phyloP scores from a whole-genome alignment of 2,329 filamentous ascomycete genomes.

The Lecanicillium sp. region DNA sequence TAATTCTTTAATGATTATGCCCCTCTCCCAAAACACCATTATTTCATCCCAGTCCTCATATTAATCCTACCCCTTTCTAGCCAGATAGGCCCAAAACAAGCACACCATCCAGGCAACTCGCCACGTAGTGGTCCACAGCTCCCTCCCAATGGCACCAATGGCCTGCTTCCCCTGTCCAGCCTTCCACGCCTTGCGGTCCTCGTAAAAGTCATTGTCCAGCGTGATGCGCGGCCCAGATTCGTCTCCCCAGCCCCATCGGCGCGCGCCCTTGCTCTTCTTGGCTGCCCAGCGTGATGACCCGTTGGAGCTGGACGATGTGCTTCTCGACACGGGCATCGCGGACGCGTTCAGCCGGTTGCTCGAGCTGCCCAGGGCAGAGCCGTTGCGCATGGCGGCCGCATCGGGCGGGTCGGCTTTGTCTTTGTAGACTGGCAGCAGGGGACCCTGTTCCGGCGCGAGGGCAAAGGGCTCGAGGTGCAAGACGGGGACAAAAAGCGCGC shows the following conservation, averaged over 20 bases:
- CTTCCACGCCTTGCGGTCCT: slow-evolving; percentile 28
- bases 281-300: slow-evolving; percentile 14
- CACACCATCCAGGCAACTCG: slow-evolving; percentile 57
- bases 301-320: slow-evolving; percentile 19
- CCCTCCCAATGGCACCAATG: slow-evolving; percentile 42
- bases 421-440: slow-evolving; percentile 42
- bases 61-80: slow-evolving; percentile 53
- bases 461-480: slow-evolving; percentile 47
- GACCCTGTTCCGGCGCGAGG: slow-evolving; percentile 30
- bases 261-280: slow-evolving; percentile 18
- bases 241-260: slow-evolving; percentile 36
- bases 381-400: slow-evolving; percentile 9
- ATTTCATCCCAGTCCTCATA: too few species aligned
- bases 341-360: slow-evolving; percentile 9
- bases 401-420: slow-evolving; percentile 41
- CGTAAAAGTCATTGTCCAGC: slow-evolving; percentile 42
- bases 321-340: slow-evolving; percentile 8
- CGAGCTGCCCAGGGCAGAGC: slow-evolving; percentile 19
- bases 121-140: slow-evolving; percentile 55
- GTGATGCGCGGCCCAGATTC: slow-evolving; percentile 43
- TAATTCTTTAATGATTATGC: too few species aligned
- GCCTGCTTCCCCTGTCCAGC: slow-evolving; percentile 23
- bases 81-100: slow-evolving; percentile 58
- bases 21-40: too few species aligned
- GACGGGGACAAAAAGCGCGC: slow-evolving; percentile 50